Base-by-base conservation (phyloP, 1,284 basidiomycete species). In the Ganoderma sinense region DNA sequence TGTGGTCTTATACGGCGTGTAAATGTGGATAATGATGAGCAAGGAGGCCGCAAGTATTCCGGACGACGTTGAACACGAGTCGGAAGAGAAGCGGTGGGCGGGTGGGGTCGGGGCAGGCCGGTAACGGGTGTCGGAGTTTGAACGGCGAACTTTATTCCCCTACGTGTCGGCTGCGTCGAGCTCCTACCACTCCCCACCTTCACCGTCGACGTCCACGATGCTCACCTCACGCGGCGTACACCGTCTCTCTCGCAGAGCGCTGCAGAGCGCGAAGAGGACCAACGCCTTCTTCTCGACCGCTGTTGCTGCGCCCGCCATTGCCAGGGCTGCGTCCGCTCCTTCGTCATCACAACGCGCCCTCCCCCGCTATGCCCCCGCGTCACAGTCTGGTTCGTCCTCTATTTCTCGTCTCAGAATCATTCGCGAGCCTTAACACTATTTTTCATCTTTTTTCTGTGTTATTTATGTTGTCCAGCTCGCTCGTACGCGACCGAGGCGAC, bases 401-500 rank as follows among this genome's bases (percentile, higher is more conserved):
- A n/a, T n/a, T n/a, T n/a, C n/a, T n/a, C n/a, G n/a, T n/a, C n/a
- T 20, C 43, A 29, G 11, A 45, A 36, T 51, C 70, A 40, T 31
- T 13, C 6, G 36, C n/a, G 1, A 31, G 26, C 65, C 63, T 73
- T 77, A 67, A 76, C 72, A 56, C 60, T 65, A 60, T 33, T 73
- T 76, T 67, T 69, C 65, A 68, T 63, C 56, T 36, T 62, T 69
- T 72, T 69, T 71, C 16, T 64, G 40, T 72, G 67, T 70, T 65
- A 71, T 76, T 76, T 75, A 71, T 75, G 75, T 75, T 73, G 73
- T 76, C 62, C 78, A 94, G 93, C 88, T 75, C 96, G 97, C 82
- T 85, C 91, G 62, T 98, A 97, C 89, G 97, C 97, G 73, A 97
- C 97, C 72, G 95, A 97, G 83, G 88, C 94, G 72, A 91, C 89